Evolutionary conservation across 352 stramenopile genomes (phyloP), one percentile per base, ranked within the genome.

Genomic region (Pythium coloratum): DNA sequence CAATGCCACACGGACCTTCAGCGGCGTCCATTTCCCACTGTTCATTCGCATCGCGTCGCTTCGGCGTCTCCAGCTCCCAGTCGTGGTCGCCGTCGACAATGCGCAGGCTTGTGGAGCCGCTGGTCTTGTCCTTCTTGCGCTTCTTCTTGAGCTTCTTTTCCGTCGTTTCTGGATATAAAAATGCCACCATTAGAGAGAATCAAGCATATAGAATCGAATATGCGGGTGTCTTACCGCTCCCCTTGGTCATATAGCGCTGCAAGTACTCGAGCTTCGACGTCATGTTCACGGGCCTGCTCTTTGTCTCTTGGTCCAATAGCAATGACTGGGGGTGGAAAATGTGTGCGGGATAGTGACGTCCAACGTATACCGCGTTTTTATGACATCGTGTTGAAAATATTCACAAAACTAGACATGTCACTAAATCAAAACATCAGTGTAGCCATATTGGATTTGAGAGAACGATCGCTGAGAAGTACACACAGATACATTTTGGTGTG

Each of bases 211-310:
- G 49, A 24, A 32, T 24, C 13, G 16, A 46, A 6, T 34, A 24
- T 6, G 24, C 33, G 10, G 16, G 32, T 24, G 3, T 47, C 64
- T 58, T 66, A 90, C 73, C 76, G 33, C 62, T 63, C 46, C 64
- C 63, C 36, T 47, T 58, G 26, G 78, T 73, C 81, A 92, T 82
- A 65, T 94, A 94, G 34, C 82, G 82, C 82, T 92, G 82, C 47
- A 94, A 55, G 59, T 91, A 91, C 71, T 88, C 86, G 61, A 92
- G 73, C 79, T 94, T 94, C 36, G 86, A 91, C 69, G 63, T 42
- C 74, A 80, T 82, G 7, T n/a, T 54, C 3, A n/a, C n/a, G n/a
- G 5, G 18, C 16, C 4, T 55, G 13, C 20, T 13, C n/a, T 55
- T 16, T 24, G 42, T 20, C 42, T 16, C 42, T 20, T 36, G 26